phyloP scores from a whole-genome alignment of 78 protist species.

The Mastigamoeba balamuthi region DNA sequence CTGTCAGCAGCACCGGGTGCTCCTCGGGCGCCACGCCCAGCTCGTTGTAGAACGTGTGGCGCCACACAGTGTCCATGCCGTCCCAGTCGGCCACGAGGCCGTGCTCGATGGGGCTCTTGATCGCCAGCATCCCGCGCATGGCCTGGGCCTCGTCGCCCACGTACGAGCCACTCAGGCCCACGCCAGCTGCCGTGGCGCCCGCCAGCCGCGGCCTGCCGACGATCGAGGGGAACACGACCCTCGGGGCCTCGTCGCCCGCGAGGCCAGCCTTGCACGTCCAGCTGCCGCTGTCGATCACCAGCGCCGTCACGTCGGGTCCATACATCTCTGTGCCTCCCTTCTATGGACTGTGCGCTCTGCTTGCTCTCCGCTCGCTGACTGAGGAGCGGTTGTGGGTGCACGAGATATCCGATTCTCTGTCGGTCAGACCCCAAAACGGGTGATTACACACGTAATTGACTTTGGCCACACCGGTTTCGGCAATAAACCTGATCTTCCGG shows the following conservation, averaged over 20 bases:
- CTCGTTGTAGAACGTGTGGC: constrained; percentile 91
- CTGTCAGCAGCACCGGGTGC: constrained; percentile 92
- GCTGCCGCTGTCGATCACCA: constrained; percentile 87
- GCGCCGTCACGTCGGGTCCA: neutral
- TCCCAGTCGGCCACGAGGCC: constrained; percentile 89
- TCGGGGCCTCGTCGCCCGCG: constrained; percentile 84
- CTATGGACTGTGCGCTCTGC: no score
- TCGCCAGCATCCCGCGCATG: constrained; percentile 66
- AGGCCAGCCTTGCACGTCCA: constrained; percentile 95
- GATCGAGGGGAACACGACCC: constrained; percentile 54
- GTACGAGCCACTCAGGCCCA: constrained; percentile 66
- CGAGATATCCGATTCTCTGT: no score
- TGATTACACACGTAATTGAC: no score
- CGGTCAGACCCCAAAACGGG: no score
- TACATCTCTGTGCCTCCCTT: no score
- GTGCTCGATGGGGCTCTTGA: constrained; percentile 92
- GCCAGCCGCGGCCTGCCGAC: constrained; percentile 54
- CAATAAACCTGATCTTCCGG: no score
- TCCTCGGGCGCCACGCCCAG: constrained; percentile 89
- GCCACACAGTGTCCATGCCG: constrained; percentile 88
- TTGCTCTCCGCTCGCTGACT: no score
- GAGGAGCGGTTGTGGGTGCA: no score
- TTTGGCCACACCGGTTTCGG: no score
- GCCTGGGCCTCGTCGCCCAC: constrained; percentile 87
- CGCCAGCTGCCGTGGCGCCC: constrained; percentile 34